These are phyloP conservation scores for Phialophora verrucosa DNA, from an alignment of 2,329 filamentous ascomycete species.

Conservation along the genomic window DNA sequence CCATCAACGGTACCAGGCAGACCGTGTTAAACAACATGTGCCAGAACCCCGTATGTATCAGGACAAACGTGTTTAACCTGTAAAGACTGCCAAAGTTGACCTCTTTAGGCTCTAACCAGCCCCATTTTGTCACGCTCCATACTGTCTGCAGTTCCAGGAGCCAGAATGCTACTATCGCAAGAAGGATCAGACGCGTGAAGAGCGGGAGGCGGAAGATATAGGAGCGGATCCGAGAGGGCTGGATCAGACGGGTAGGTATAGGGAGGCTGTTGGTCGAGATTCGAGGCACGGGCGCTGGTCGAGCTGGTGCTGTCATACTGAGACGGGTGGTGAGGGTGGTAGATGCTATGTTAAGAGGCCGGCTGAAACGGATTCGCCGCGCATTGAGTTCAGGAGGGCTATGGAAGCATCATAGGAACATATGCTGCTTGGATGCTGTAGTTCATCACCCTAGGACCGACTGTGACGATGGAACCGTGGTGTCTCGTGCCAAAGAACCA, in stretches of 20 bases:
- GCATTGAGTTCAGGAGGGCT: background rate
- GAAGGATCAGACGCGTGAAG: slow-evolving; percentile 75
- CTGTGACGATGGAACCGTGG: background rate
- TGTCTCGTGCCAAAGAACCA: slow-evolving; percentile 16
- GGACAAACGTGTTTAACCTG: slow-evolving; percentile 86
- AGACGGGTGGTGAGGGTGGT: slow-evolving; percentile 3
- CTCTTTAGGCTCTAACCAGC: slow-evolving; percentile 76
- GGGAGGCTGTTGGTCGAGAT: slow-evolving; percentile 32
- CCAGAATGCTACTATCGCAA: slow-evolving; percentile 72
- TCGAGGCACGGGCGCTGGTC: slow-evolving; percentile 13
- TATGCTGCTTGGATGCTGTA: background rate
- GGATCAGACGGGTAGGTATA: slow-evolving; percentile 57
- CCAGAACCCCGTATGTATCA: slow-evolving; percentile 81
- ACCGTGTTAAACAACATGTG: slow-evolving; percentile 81
- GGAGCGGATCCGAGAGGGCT: slow-evolving; percentile 73
- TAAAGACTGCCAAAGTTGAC: slow-evolving; percentile 86
- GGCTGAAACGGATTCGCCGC: background rate
- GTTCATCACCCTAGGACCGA: background rate
- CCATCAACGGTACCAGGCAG: slow-evolving; percentile 83
- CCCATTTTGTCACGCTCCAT: slow-evolving; percentile 78
- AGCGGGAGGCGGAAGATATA: slow-evolving; percentile 86
- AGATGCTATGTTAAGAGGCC: slow-evolving; percentile 10
- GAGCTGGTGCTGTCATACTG: slow-evolving; percentile 26
- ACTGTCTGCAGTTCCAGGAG: slow-evolving; percentile 69
- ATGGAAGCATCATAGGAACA: background rate